Base-by-base conservation (phyloP, 768 basidiomycete species). In the Scleroderma citrinum region DNA sequence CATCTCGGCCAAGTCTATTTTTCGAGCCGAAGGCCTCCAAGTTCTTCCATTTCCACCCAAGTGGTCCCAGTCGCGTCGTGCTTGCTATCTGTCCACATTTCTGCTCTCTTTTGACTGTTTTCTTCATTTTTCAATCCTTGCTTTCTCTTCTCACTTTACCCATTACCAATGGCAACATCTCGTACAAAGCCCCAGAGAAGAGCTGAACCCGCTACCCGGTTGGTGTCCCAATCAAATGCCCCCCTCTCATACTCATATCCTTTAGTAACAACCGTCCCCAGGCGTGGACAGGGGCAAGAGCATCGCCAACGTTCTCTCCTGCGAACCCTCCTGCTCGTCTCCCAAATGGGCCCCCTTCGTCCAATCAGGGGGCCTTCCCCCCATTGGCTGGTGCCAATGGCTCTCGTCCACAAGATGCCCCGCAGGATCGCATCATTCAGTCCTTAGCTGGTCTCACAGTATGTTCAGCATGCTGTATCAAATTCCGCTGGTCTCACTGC, bases 281-380 rank as follows among this genome's bases (percentile, higher is more conserved):
- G 54, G 84, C 86, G 24, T 90, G 87, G 87, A 67, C 77, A 56
- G 79, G 78, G 47, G 67, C 83, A 46, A 81, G 86, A 49, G 73
- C 81, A 48, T 85, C 86, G 44, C 82, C 85, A 16, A 83, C 84
- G 2, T 87, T 81, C 67, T 82, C 84, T 51, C 76, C 85, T 2
- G 68, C 61, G 6, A 59, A 65, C 51, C 61, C 63, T 52, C 52
- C 69, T 37, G 61, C 71, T 32, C 76, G 75, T 43, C 71, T 72
- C 20, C 71, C 75, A 38, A 74, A 66, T 48, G 70, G 56, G 47
- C 76, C 64, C 58, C 71, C 63, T 34, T 61, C 48, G 46, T 61
- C 67, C 30, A 37, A 53, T 59, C 69, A 60, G 67, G 64, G 59
- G 57, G 47, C 59, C 7, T 75, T 78, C 52, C 73, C 77, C n/a